Evolutionary conservation across 1,284 basidiomycete species (phyloP).

Genomic region (Moesziomyces sp.): DNA sequence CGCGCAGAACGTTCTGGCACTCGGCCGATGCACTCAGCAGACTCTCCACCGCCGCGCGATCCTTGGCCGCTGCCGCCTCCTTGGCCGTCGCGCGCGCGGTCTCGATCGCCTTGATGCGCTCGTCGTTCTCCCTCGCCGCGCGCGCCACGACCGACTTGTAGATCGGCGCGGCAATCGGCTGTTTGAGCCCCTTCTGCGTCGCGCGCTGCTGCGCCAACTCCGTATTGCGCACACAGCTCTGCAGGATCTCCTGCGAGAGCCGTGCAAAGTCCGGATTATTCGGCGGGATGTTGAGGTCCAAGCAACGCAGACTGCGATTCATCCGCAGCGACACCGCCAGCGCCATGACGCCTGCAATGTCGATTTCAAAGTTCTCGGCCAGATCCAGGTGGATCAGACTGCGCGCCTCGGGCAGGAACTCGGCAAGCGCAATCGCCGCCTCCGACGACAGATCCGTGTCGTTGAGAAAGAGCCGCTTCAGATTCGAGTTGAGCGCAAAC

Average conservation of each 20-base stretch:
- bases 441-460: conserved; percentile 83
- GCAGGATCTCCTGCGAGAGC: conserved; percentile 72
- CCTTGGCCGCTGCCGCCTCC: conserved; percentile 22
- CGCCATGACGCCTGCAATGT: conserved; percentile 91
- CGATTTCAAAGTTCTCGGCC: conserved; percentile 72
- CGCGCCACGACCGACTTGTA: conserved; percentile 59
- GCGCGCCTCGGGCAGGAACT: conserved; percentile 90
- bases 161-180: conserved; percentile 60
- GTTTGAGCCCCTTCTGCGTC: conserved; percentile 47
- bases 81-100: conserved; percentile 31
- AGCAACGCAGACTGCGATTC: conserved; percentile 86
- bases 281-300: conserved; percentile 89
- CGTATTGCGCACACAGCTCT: conserved; percentile 78
- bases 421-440: conserved; percentile 92
- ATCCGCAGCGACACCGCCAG: conserved; percentile 83
- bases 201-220: conserved; percentile 54
- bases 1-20: conserved; percentile 42
- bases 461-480: conserved; percentile 91
- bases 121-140: conserved; percentile 57
- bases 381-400: conserved; percentile 82
- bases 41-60: conserved; percentile 15
- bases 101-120: conserved; percentile 38
- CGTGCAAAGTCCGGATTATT: conserved; percentile 86
- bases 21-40: conserved; percentile 39
- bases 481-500: conserved; percentile 89